Conservation (phyloP, 78 protist species). For the slime mould (Dictyostelium discoideum) region dicty_2.7 NC_007088.5:6314501-6315000, state of each 20-base stretch:
- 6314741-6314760: no score
- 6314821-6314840: slow-evolving; percentile 28
- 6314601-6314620: slow-evolving; percentile 81
- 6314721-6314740: no score
- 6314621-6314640: slow-evolving; percentile 47
- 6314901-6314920: slow-evolving; percentile 83
- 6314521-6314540: slow-evolving; percentile 54
- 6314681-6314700: slow-evolving; percentile 57
- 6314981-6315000: slow-evolving; percentile 77
- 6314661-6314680: slow-evolving; percentile 79
- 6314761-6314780: slow-evolving; percentile 48
- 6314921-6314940: slow-evolving; percentile 56
- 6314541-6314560: slow-evolving; percentile 40
- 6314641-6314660: slow-evolving; percentile 78
- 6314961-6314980: slow-evolving; percentile 90
- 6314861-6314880: slow-evolving; percentile 77
- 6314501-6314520: slow-evolving; percentile 79
- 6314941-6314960: slow-evolving; percentile 89
- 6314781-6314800: slow-evolving; percentile 66
- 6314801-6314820: slow-evolving; percentile 77
- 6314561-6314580: slow-evolving; percentile 25
- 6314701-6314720: neutral
- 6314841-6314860: slow-evolving; percentile 40
- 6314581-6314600: slow-evolving; percentile 66
- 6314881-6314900: slow-evolving; percentile 63